A percentile compares a stretch with the other conserved stretches of the same genome.
phyloP scores from a whole-genome alignment of 768 basidiomycete species.

The Tephrocybe sp. region DNA sequence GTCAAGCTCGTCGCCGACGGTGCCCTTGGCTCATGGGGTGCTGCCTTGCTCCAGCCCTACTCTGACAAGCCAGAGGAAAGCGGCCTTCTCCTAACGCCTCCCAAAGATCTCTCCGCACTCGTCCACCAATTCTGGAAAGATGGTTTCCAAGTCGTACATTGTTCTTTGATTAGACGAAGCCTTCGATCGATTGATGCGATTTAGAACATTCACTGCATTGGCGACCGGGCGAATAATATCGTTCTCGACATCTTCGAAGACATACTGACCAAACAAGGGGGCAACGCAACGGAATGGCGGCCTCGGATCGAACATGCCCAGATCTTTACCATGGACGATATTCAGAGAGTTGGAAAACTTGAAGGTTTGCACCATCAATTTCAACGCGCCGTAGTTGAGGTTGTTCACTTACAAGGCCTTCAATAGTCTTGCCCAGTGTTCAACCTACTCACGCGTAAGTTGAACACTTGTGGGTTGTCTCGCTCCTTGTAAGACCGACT shows the following conservation, averaged over 20 bases:
- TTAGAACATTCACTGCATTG: slow-evolving; percentile 88
- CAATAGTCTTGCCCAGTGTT: slow-evolving; percentile 86
- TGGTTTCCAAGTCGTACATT: slow-evolving; percentile 77
- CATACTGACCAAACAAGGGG: slow-evolving; percentile 39
- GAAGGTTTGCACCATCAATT: slow-evolving; percentile 54
- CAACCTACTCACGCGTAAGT: slow-evolving; percentile 90
- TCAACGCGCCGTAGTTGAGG: neutral
- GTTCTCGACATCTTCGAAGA: slow-evolving; percentile 83
- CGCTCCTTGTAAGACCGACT: neutral
- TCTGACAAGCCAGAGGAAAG: slow-evolving; percentile 69
- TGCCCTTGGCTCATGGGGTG: slow-evolving; percentile 91
- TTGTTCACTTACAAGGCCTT: neutral
- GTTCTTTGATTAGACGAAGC: neutral
- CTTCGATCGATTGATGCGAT: neutral
- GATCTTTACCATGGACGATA: slow-evolving; percentile 71
- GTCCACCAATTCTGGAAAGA: slow-evolving; percentile 67
- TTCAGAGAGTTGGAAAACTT: slow-evolving; percentile 66
- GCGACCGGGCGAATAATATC: slow-evolving; percentile 83
- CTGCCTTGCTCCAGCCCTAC: slow-evolving; percentile 85
- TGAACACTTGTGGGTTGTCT: slow-evolving; percentile 4
- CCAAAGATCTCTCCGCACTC: slow-evolving; percentile 51
- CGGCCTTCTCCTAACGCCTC: slow-evolving; percentile 67
- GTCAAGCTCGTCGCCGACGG: slow-evolving; percentile 84
- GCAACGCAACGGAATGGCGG: slow-evolving; percentile 50
- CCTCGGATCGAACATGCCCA: slow-evolving; percentile 94